These are phyloP conservation scores for Colletotrichum liriopes DNA, from an alignment of 2,329 filamentous ascomycete species.

Conservation along the genomic window DNA sequence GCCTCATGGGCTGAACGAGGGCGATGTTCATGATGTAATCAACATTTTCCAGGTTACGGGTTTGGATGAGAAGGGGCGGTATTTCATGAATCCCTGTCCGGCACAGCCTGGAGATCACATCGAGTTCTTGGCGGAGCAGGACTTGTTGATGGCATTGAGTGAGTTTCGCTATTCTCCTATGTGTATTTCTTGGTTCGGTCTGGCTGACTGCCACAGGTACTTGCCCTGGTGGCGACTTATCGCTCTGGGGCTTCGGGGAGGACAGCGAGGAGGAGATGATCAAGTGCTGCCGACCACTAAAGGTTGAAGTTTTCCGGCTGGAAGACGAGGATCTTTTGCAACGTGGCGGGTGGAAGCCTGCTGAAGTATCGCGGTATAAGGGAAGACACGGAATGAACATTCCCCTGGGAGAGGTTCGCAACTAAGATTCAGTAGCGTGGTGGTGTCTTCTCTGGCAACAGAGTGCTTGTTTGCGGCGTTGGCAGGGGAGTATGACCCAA, in stretches of 20 bases:
- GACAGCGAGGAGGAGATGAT: slow-evolving; percentile 78
- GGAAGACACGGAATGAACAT: slow-evolving; percentile 76
- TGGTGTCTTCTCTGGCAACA: not conserved
- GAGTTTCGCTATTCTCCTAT: slow-evolving; percentile 6
- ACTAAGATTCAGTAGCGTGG: not conserved
- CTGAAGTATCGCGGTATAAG: slow-evolving; percentile 72
- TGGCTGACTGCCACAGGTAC: slow-evolving; percentile 61
- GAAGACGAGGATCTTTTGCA: slow-evolving; percentile 67
- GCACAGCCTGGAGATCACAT: slow-evolving; percentile 72
- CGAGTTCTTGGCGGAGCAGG: slow-evolving; percentile 86
- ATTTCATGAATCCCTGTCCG: slow-evolving; percentile 81
- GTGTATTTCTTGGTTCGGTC: not conserved
- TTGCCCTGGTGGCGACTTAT: slow-evolving; percentile 86
- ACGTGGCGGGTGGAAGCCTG: slow-evolving; percentile 73
- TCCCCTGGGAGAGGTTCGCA: slow-evolving; percentile 35
- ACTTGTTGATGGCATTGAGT: slow-evolving; percentile 76
- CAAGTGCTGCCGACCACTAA: slow-evolving; percentile 80
- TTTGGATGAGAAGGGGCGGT: slow-evolving; percentile 78
- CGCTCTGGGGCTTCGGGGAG: slow-evolving; percentile 84
- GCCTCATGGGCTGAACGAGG: slow-evolving; percentile 78
- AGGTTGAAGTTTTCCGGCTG: slow-evolving; percentile 80
- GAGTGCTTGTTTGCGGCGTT: no score
- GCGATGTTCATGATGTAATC: slow-evolving; percentile 87
- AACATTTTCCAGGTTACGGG: slow-evolving; percentile 92
- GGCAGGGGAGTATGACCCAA: not conserved